Conservation (phyloP, 352 stramenopile species). For the Pythium rhizo-oryzae region DNA sequence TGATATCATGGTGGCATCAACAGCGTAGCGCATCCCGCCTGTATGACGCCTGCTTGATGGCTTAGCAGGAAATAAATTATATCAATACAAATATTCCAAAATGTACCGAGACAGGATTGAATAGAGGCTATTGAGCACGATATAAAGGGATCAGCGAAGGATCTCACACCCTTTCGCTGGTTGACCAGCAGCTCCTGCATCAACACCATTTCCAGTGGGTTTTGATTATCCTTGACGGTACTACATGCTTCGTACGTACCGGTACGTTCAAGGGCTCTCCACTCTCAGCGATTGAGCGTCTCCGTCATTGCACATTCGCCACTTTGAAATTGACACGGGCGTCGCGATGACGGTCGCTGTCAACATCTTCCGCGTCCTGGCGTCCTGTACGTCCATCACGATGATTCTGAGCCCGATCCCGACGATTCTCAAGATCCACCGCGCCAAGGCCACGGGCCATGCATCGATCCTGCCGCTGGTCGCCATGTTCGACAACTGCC, state of each 20-base stretch:
- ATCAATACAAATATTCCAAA: not conserved
- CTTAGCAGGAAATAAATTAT: not conserved
- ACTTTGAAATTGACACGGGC: not conserved
- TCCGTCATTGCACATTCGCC: not conserved
- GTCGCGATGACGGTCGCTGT: conserved; percentile 4
- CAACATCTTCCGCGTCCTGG: conserved; percentile 29
- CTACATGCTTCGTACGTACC: not conserved
- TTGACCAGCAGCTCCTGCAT: not conserved
- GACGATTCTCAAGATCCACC: conserved; percentile 35
- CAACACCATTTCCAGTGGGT: not conserved
- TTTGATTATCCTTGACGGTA: not conserved
- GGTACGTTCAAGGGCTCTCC: not conserved
- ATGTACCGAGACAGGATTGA: not conserved
- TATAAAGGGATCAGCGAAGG: not conserved
- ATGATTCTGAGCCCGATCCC: conserved; percentile 50
- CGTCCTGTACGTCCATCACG: conserved; percentile 31
- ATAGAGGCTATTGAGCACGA: not conserved
- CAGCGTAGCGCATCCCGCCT: not conserved
- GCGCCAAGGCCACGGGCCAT: conserved; percentile 38
- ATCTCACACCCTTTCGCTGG: not conserved
- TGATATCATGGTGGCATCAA: not conserved
- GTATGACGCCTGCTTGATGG: not conserved
- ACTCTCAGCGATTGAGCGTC: not conserved
- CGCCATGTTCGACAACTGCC: conserved; percentile 39
- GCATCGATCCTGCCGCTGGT: conserved; percentile 42